Evolutionary conservation across 169 alveolate species (phyloP).

Genomic region (Eimeria brunetti): DNA sequence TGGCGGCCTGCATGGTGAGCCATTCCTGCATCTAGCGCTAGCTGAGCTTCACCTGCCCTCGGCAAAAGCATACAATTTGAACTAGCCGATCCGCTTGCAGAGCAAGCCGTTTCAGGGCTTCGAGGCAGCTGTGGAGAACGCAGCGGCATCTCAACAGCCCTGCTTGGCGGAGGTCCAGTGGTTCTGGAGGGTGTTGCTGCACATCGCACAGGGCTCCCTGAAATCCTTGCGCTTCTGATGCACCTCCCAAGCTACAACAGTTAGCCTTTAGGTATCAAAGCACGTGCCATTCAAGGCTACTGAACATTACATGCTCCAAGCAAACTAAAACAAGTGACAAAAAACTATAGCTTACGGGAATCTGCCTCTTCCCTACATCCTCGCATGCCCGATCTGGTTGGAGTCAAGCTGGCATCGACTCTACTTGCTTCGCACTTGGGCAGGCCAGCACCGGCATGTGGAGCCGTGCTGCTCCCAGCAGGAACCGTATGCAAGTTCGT

Average conservation of each 20-base stretch:
- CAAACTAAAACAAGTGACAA: neutral
- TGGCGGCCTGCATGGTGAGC: neutral
- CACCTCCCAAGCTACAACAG: neutral
- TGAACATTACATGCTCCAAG: too few relatives aligned
- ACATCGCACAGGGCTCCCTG: neutral
- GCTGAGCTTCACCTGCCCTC: neutral
- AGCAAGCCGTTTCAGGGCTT: neutral
- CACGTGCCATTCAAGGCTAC: neutral
- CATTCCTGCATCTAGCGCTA: conserved; percentile 12
- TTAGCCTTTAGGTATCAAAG: neutral
- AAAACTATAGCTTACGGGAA: neutral
- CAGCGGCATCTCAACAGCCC: neutral
- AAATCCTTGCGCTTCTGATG: neutral
- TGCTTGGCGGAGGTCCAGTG: neutral
- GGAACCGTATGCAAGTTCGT: neutral
- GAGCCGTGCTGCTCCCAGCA: neutral
- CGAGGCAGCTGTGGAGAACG: neutral
- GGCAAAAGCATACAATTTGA: neutral
- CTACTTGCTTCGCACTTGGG: neutral
- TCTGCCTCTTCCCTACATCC: neutral
- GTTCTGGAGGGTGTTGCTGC: conserved; percentile 3
- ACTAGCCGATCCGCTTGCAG: neutral
- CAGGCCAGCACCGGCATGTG: neutral
- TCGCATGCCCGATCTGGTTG: neutral
- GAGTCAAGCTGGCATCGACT: neutral